Evolutionary conservation across 106 monocot species (phyloP).

Genomic region (Acorus gramineus): DNA sequence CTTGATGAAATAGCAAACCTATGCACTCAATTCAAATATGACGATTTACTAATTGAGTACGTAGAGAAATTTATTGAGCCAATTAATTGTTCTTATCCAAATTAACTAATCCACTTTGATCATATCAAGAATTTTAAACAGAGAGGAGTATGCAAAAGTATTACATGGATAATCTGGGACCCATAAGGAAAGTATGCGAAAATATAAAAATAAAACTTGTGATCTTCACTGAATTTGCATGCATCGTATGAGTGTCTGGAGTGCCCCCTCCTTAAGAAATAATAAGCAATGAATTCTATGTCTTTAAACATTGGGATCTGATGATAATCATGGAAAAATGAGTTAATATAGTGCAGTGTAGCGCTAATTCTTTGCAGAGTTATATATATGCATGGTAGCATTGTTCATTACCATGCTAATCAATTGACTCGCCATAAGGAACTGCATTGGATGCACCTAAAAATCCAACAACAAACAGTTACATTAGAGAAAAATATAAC

Average conservation of each 20-base stretch:
- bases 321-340: neutral
- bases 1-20: too few relatives aligned
- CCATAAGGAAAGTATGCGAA: constrained; percentile 94
- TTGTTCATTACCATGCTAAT: constrained; percentile 69
- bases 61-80: too few relatives aligned
- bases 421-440: constrained; percentile 99
- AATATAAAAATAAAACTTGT: constrained; percentile 67
- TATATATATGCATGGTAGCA: neutral
- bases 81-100: too few relatives aligned
- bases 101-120: neutral
- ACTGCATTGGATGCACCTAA: constrained; percentile 84
- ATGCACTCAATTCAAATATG: too few relatives aligned
- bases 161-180: constrained; percentile 90
- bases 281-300: constrained; percentile 84
- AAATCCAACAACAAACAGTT: neutral
- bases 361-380: too few relatives aligned
- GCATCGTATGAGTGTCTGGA: constrained; percentile 39
- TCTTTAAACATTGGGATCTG: constrained; percentile 83
- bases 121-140: neutral
- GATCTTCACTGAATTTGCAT: constrained; percentile 50
- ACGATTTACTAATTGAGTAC: too few relatives aligned
- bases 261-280: constrained; percentile 55
- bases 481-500: constrained; percentile 14
- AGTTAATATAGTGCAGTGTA: neutral
- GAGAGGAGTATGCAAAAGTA: too few relatives aligned